Evolutionary conservation across 108 stramenopile species (phyloP), one percentile per base, ranked within the genome.

Genomic region (Nitzschia palea): DNA sequence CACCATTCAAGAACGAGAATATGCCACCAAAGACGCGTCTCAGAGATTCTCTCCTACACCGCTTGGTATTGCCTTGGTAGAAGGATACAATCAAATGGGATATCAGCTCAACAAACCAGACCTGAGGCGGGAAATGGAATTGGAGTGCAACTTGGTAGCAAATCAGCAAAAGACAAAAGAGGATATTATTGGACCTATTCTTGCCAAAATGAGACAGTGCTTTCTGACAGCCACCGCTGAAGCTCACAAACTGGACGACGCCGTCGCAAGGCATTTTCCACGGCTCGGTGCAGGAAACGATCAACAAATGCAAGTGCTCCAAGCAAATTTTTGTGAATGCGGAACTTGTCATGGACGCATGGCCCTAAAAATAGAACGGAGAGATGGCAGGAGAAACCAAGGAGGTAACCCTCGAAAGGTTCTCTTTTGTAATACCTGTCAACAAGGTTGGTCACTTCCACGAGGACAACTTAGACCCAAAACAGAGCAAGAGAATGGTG

Each of bases 81-180:
- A 97, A 66, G 96, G 96, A 35, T 97, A 97, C 78, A 94, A 97
- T 55, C 78, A 82, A 63, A 97, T 97, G 96, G 96, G 96, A 37
- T 97, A 97, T 56, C 96, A 95, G 62, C 78, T 97, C 28, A 97
- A 97, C 74, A 91, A 89, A 71, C 96, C 96, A 4, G 90, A 93
- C 72, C 65, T 97, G 56, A 78, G 96, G 34, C 73, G 93, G 45
- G 88, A 93, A 72, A 83, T 85, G 82, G 89, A 91, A 65, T 71
- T 68, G 23, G 89, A 94, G 62, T 94, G 93, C 79, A 90, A 83
- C 61, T 74, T 78, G 18, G 84, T 94, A 26, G 93, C 93, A 9
- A 68, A 66, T 22, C 82, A 86, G 10, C 77, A 76, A 47, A 95
- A 93, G 73, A 79, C 86, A 8, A 92, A 86, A 73, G 83, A 85